Base-by-base conservation (phyloP, 805 yeast genomes). In the Hanseniaspora jakobsenii region DNA sequence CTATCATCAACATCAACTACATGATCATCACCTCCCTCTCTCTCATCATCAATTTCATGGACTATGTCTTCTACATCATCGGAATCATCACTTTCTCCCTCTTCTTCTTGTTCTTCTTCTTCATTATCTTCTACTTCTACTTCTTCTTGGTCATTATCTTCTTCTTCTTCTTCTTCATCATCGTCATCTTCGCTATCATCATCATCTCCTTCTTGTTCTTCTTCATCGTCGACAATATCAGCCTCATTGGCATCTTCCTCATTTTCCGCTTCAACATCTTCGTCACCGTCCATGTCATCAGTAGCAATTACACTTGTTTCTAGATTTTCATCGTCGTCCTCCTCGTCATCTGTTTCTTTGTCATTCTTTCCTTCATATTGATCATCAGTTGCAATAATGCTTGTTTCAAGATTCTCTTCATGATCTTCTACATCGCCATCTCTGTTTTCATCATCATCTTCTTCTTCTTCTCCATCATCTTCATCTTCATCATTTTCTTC, bases 221-320 rank as follows among this genome's bases (percentile, higher is more conserved):
- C 50, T 6, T 48, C 50, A 12, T 39, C 48, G 48, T 34, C 41
- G 18, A 27, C 32, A 39, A 40, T 38, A 30, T 26, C 38, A 43
- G 32, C 50, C 6, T 39, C 50, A 38, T 23, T 52, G n/a, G n/a
- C n/a, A 32, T 38, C 48, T 41, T 52, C 18, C 47, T 37, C 19
- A 27, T 30, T 29, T 41, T 51, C 6, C 45, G 52, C 13, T n/a
- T 47, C 51, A 8, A 53, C 60, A 19, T 55, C 45, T 37, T 54
- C 61, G 47, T 60, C 63, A 7, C 40, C 47, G 14, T 38, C 41
- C 9, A 47, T 67, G 34, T 50, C 57, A n/a, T 55, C 59, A 32
- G 56, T 58, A 14, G 60, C 63, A 16, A 45, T 51, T 22, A 52
- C 53, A 8, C 53, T 62, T 32, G 57, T 46, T 12, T 38, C 49